Conservation (phyloP, 2,329 filamentous ascomycete species). For the Huntiella omanensis region DNA sequence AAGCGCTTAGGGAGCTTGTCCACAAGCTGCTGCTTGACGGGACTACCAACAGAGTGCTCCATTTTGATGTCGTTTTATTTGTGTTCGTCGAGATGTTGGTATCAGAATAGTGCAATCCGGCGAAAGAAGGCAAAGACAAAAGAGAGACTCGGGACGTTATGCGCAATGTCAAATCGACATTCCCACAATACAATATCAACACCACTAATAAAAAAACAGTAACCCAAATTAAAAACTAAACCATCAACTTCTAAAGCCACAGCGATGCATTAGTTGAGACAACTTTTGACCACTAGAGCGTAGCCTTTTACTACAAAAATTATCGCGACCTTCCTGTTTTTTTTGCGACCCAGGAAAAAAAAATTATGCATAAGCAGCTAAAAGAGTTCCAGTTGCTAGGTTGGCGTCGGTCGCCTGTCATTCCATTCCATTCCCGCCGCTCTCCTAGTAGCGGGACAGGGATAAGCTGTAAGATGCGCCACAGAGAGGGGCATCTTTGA, state of each 20-base stretch:
- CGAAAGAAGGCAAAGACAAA: neutral
- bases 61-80: conserved; percentile 3
- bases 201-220: too few relatives aligned
- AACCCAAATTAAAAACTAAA: too few relatives aligned
- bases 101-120: neutral
- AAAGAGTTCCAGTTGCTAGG: conserved; percentile 3
- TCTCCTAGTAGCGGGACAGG: neutral
- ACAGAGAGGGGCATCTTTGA: neutral
- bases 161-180: too few relatives aligned
- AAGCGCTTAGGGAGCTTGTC: conserved; percentile 82
- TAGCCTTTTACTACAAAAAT: neutral
- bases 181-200: too few relatives aligned
- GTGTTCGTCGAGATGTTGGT: neutral
- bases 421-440: conserved; percentile 1
- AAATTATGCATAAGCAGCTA: conserved; percentile 7
- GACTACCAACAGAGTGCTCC: conserved; percentile 16
- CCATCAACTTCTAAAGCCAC: neutral
- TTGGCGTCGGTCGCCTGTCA: conserved; percentile 5
- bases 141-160: too few relatives aligned
- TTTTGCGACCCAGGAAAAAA: conserved; percentile 4
- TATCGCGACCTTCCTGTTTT: conserved; percentile 2
- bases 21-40: conserved; percentile 70
- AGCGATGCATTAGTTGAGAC: neutral
- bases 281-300: too few relatives aligned
- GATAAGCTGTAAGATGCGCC: conserved; percentile 5